Evolutionary conservation across 768 basidiomycete species (phyloP).

Genomic region (Tulasnella sp.): DNA sequence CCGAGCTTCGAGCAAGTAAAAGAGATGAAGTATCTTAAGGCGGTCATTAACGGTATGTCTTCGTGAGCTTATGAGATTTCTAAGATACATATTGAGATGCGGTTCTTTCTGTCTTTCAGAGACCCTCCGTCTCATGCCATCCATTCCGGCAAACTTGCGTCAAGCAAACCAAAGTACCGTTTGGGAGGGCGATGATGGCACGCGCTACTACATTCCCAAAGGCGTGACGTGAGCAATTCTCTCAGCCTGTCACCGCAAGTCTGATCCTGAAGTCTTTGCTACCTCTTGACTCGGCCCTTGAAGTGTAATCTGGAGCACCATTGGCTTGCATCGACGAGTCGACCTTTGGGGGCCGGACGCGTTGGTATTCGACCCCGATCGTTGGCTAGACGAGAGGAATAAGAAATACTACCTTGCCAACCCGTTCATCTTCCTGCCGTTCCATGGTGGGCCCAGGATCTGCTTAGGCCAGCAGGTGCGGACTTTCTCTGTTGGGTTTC

Average conservation of each 20-base stretch:
- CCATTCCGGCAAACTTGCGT: constrained; percentile 25
- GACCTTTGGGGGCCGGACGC: constrained; percentile 67
- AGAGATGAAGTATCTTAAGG: constrained; percentile 52
- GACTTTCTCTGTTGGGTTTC: constrained; percentile 9
- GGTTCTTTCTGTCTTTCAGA: constrained; percentile 25
- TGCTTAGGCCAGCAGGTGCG: constrained; percentile 25
- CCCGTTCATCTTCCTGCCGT: constrained; percentile 61
- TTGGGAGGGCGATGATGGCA: constrained; percentile 7
- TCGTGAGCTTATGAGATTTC: too few species aligned
- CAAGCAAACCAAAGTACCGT: neutral
- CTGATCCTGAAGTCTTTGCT: neutral
- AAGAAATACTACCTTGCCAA: constrained; percentile 9
- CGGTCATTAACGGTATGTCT: constrained; percentile 54
- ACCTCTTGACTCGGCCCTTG: neutral
- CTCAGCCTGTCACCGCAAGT: neutral
- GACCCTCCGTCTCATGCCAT: constrained; percentile 42
- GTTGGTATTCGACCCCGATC: constrained; percentile 63
- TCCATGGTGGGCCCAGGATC: constrained; percentile 57
- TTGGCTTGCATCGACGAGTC: constrained; percentile 2
- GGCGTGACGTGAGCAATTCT: neutral
- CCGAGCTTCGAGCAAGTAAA: constrained; percentile 46
- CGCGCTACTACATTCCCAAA: constrained; percentile 11
- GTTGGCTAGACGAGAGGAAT: constrained; percentile 55
- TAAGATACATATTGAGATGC: too few species aligned
- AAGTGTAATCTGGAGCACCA: neutral